Evolutionary conservation across 225 moss, liverwort and hornwort species (phyloP).

Genomic region (Lunularia cruciata): DNA sequence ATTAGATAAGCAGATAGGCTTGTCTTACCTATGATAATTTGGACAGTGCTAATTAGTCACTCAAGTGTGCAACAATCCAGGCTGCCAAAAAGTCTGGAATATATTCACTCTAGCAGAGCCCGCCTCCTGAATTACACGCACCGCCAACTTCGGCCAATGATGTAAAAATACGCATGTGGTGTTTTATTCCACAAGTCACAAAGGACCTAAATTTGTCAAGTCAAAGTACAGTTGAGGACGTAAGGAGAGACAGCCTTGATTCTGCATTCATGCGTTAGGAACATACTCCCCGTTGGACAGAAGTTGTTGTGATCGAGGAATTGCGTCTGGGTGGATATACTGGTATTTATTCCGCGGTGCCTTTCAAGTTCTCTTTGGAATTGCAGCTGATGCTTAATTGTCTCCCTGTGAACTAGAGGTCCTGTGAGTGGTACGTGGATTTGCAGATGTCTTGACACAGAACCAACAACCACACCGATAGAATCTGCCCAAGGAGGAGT

Average conservation of each 20-base stretch:
- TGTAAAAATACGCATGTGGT: not conserved
- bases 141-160: too few species aligned
- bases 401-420: not conserved
- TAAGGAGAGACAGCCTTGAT: not conserved
- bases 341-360: constrained; percentile 11
- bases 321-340: not conserved
- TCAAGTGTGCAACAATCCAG: too few species aligned
- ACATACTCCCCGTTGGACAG: too few species aligned
- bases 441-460: too few species aligned
- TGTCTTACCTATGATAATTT: too few species aligned
- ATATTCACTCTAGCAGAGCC: too few species aligned
- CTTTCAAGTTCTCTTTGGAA: not conserved
- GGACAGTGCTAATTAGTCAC: too few species aligned
- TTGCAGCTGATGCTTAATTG: not conserved
- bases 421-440: too few species aligned
- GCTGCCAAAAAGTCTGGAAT: too few species aligned
- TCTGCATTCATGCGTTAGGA: too few species aligned
- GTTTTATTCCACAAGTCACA: not conserved
- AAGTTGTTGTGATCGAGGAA: not conserved
- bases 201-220: not conserved
- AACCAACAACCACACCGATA: too few species aligned
- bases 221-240: not conserved
- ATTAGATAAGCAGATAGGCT: constrained; percentile 1
- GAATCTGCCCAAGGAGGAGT: not conserved
- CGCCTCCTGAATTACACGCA: too few species aligned